phyloP scores from a whole-genome alignment of 805 yeast species.

The Sugiyamaella chiloensis region DNA sequence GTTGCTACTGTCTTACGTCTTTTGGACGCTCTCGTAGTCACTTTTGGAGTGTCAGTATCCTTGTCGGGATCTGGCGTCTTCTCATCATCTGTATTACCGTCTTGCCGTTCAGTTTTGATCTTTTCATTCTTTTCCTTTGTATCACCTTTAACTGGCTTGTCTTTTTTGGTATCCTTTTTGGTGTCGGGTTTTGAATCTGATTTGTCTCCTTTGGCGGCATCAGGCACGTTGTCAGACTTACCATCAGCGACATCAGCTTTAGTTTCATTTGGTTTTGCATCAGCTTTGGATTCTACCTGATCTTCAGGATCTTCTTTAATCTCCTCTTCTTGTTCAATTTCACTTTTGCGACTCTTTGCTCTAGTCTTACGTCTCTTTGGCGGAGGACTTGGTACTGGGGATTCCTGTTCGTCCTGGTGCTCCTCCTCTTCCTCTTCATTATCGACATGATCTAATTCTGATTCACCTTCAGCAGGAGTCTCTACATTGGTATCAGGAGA shows the following conservation, averaged over 20 bases:
- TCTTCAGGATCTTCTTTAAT: background rate
- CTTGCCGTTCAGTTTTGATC: no score
- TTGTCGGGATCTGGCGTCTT: constrained; percentile 1
- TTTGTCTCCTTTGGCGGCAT: background rate
- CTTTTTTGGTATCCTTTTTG: background rate
- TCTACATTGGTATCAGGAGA: constrained; percentile 9
- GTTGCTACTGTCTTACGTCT: constrained; percentile 1
- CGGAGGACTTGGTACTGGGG: constrained; percentile 7
- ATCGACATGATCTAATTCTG: background rate
- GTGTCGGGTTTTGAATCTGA: background rate
- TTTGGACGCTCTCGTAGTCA: background rate
- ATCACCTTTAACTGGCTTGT: background rate
- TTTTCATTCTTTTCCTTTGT: no score
- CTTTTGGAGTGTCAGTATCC: background rate
- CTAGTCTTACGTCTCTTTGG: background rate
- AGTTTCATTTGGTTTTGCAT: no score
- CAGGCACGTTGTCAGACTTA: no score
- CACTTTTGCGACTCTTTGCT: background rate
- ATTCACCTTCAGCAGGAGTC: constrained; percentile 9
- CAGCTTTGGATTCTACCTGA: background rate
- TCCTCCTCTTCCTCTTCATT: constrained; percentile 6
- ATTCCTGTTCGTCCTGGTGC: background rate
- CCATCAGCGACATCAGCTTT: no score
- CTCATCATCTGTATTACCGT: background rate
- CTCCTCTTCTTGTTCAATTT: background rate